Evolutionary conservation across 75 land plant species (phyloP), one percentile per base, ranked within the genome.

Genomic region (Cryptomeria japonica): DNA sequence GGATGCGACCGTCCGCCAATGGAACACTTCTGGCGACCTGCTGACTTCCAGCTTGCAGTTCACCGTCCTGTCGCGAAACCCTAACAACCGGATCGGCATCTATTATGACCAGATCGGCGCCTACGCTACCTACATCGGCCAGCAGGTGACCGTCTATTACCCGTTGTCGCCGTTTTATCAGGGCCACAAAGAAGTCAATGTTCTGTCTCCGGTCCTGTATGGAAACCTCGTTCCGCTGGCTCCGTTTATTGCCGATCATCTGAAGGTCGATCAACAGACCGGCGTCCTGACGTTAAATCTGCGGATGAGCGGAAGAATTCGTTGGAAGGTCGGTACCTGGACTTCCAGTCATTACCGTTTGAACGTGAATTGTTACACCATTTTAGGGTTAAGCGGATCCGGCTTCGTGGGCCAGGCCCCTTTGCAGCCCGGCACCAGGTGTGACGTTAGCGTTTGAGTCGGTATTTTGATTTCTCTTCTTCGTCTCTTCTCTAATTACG

Each of bases 61-160:
- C 89, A 90, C 94, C 87, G 49, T 93, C 84, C 42, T 83, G 5
- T 86, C 94, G 42, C 91, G 86, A 12, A 93, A 93, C 84, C 94
- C 93, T 0, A 92, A 93, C 83, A 49, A 78, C 86, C 80, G 82
- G 80, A 90, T 93, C 86, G 87, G 88, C 19, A 72, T 93, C 58
- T 90, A 87, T 86, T 93, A 93, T 88, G 93, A 92, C 91, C 42
- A 61, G 51, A 88, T 93, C 28, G 87, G 79, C 75, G 86, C 90
- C 64, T 87, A 88, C 87, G 93, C 93, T 88, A 64, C 49, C 9
- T 93, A 92, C 86, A 44, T 51, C 9, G 41, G 39, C 68, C 89
- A 92, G 85, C 91, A 92, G 84, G 87, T 92, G 75, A 90, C 93
- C 25, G 80, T 56, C 89, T 78, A 22, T 47, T 86, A 82, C 78